Evolutionary conservation across 139 green algal genomes (phyloP).

Genomic region (Coelastrella sp.): DNA sequence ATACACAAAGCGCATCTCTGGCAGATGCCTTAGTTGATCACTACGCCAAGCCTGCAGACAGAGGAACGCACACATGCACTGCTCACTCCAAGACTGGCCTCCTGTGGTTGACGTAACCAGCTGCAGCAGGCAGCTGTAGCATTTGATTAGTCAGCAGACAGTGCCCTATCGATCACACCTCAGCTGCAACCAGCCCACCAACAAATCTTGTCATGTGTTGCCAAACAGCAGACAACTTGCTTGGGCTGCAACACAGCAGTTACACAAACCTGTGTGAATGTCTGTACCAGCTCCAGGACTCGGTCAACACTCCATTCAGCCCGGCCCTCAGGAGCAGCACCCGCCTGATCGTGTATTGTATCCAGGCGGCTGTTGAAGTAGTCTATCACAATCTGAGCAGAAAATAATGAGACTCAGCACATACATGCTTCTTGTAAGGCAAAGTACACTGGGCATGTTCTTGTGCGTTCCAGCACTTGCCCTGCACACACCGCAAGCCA

Average conservation of each 20-base stretch:
- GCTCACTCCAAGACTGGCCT: not conserved
- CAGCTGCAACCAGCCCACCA: not conserved
- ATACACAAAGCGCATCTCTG: constrained; percentile 79
- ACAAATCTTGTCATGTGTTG: no score
- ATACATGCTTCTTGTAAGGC: no score
- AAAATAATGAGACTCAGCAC: not conserved
- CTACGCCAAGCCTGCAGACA: constrained; percentile 57
- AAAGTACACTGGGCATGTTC: no score
- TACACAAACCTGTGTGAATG: constrained; percentile 23
- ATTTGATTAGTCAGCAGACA: not conserved
- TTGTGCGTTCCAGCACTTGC: not conserved
- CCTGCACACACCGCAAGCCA: not conserved
- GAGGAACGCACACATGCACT: not conserved
- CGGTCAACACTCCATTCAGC: constrained; percentile 29
- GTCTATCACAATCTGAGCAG: constrained; percentile 55
- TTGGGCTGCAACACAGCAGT: not conserved
- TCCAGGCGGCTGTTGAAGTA: constrained; percentile 77
- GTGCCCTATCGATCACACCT: not conserved
- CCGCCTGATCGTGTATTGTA: constrained; percentile 44
- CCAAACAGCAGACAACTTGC: not conserved
- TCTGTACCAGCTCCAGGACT: constrained; percentile 42
- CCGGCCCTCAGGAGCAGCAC: constrained; percentile 13
- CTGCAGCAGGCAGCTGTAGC: not conserved
- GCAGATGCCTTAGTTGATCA: constrained; percentile 62
- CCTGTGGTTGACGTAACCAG: not conserved